Percentiles rank a stretch among this genome's conserved stretches.
phyloP scores from a whole-genome alignment of 2,329 filamentous ascomycete genomes.

The Cladosporium cucumerinum region DNA sequence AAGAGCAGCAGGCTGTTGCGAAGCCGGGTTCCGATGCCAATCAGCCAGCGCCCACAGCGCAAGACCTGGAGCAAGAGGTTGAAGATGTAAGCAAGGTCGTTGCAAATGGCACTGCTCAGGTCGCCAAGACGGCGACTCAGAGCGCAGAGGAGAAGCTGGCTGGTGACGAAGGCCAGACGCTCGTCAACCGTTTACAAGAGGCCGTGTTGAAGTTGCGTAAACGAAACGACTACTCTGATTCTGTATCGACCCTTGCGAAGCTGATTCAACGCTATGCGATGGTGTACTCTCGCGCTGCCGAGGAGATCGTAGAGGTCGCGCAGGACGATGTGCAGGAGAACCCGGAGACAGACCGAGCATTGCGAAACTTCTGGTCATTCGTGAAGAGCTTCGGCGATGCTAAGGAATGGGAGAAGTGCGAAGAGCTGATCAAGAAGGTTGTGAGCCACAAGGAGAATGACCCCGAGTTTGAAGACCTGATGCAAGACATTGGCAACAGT shows the following conservation, averaged over 20 bases:
- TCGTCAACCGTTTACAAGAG: constrained; percentile 73
- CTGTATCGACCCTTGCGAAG: constrained; percentile 72
- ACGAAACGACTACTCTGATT: constrained; percentile 78
- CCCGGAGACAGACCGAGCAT: constrained; percentile 67
- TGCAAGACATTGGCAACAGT: constrained; percentile 68
- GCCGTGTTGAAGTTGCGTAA: constrained; percentile 71
- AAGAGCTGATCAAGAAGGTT: constrained; percentile 65
- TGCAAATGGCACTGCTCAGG: constrained; percentile 43
- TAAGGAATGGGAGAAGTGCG: constrained; percentile 71
- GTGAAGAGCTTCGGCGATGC: constrained; percentile 74
- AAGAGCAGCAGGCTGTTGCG: constrained; percentile 56
- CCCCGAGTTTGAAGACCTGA: constrained; percentile 75
- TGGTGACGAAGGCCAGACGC: constrained; percentile 67
- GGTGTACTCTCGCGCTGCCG: constrained; percentile 70
- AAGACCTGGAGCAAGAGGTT: constrained; percentile 58
- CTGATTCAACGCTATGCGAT: constrained; percentile 76
- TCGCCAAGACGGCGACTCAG: constrained; percentile 58
- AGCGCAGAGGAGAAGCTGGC: constrained; percentile 72
- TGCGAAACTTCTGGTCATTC: constrained; percentile 77
- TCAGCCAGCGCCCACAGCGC: constrained; percentile 50
- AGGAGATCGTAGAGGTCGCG: constrained; percentile 63
- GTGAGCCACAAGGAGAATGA: constrained; percentile 72
- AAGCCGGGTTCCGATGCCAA: constrained; percentile 50
- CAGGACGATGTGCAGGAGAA: constrained; percentile 73
- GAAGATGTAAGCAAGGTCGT: constrained; percentile 46